Conservation (phyloP, 345 rosid genomes). For the Pugionium dolabratum region DNA sequence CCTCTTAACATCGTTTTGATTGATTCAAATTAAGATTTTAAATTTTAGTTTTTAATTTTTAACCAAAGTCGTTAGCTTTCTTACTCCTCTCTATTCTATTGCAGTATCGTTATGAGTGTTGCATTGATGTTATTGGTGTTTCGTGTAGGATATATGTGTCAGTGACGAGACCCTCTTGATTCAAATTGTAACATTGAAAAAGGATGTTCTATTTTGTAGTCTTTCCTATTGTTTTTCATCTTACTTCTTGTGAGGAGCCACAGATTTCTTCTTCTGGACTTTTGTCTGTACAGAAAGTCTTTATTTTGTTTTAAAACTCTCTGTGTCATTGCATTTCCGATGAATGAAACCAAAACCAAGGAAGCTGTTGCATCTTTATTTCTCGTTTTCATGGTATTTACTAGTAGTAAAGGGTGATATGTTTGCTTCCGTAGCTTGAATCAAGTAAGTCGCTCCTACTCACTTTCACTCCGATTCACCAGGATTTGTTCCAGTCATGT, state of each 20-base stretch:
- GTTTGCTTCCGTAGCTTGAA: background rate
- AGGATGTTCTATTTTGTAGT: background rate
- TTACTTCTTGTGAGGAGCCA: constrained; percentile 12
- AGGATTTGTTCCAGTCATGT: background rate
- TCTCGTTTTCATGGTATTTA: background rate
- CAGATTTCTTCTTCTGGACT: constrained; percentile 2
- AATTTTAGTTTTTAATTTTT: background rate
- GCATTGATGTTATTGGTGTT: background rate
- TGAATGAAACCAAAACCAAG: constrained; percentile 5
- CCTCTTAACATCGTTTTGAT: background rate
- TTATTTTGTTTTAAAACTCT: background rate
- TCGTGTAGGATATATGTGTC: background rate
- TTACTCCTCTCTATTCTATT: background rate
- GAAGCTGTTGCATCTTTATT: constrained; percentile 2
- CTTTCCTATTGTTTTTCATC: background rate
- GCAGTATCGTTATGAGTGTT: constrained; percentile 4
- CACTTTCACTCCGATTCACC: background rate
- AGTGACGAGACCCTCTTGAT: background rate
- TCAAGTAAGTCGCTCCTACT: background rate
- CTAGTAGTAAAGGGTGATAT: background rate
- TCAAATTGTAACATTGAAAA: background rate
- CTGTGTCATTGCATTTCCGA: constrained; percentile 12
- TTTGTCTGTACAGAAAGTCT: background rate
- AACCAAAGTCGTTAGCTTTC: background rate
- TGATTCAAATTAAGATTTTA: background rate